Evolutionary conservation across 1,139 yeast species (phyloP).

Genomic region (Yamadazyma diddensiae): DNA sequence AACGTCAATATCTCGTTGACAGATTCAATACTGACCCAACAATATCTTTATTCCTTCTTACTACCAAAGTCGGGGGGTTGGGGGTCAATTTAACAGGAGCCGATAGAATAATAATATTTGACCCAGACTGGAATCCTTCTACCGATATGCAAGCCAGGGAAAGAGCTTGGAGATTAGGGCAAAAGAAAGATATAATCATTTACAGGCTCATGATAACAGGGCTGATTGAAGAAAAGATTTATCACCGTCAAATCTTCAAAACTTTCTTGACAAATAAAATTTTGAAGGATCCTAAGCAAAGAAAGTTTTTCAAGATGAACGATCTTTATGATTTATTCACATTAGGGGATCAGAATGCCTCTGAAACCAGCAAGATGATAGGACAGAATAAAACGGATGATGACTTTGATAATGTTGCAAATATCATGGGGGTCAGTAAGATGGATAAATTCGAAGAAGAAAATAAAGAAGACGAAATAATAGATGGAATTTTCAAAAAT

Average conservation of each 20-base stretch:
- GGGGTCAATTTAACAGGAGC: slow-evolving; percentile 97
- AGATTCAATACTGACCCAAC: slow-evolving; percentile 61
- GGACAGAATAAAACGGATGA: slow-evolving; percentile 38
- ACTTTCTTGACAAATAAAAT: slow-evolving; percentile 92
- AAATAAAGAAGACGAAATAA: slow-evolving; percentile 47
- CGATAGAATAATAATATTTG: slow-evolving; percentile 87
- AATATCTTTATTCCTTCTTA: slow-evolving; percentile 68
- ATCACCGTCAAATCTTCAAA: slow-evolving; percentile 94
- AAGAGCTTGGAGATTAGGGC: slow-evolving; percentile 96
- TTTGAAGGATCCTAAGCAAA: slow-evolving; percentile 91
- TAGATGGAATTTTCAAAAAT: slow-evolving; percentile 71
- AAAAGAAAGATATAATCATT: slow-evolving; percentile 88
- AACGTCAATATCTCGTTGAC: slow-evolving; percentile 78
- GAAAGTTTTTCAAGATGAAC: slow-evolving; percentile 86
- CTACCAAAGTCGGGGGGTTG: slow-evolving; percentile 94
- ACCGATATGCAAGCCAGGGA: slow-evolving; percentile 97
- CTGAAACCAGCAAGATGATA: slow-evolving; percentile 37
- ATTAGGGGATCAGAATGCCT: slow-evolving; percentile 66
- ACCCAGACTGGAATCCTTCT: slow-evolving; percentile 99
- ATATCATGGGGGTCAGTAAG: slow-evolving; percentile 53
- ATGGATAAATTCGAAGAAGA: slow-evolving; percentile 47
- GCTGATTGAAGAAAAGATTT: slow-evolving; percentile 92
- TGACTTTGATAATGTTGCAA: slow-evolving; percentile 54
- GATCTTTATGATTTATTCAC: slow-evolving; percentile 89
- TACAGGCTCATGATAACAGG: slow-evolving; percentile 93